Base-by-base conservation (phyloP, 2,329 filamentous ascomycete genomes). In the Penicillium olsonii region DNA sequence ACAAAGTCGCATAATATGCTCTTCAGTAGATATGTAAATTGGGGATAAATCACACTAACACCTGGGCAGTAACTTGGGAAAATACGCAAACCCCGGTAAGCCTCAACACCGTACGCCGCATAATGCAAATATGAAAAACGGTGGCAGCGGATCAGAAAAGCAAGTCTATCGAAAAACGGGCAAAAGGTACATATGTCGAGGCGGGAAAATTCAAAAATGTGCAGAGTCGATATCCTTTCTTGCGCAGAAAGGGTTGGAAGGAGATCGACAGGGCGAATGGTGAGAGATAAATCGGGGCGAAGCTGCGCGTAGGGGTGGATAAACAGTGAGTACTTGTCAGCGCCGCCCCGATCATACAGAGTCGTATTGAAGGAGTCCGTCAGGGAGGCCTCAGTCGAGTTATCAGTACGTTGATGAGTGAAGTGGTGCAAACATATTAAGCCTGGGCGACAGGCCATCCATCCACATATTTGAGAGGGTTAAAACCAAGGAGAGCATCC, bases 401-500 rank as follows among this genome's bases (percentile, higher is more conserved):
- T n/a, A n/a, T 17, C 18, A 10, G 7, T 11, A 26, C 27, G 6
- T 12, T 33, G 33, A 10, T 10, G 29, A 24, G 3, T 26, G 37
- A 15, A 38, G 27, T 42, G 50, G 39, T 18, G 29, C 37, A 18
- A 2, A 40, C 26, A 42, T 14, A 45, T 60, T 33, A 62, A 19
- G 54, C 46, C 35, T 59, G 51, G 14, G 60, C 59, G 24, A 67
- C 54, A 26, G 67, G 66, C 66, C 66, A 69, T 33, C 67, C 67
- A 35, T 68, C 60, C 19, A 64, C 58, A 48, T 68, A 68, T 41
- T 51, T 50, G 17, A 69, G 42, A 9, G 57, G 56, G 37, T 62
- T 68, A 19, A 62, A 69, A 8, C 67, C 67, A 18, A 69, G 54
- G 45, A 60, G 54, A 2, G 66, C 66, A 39, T 68, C 62, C 66